Percentiles rank a stretch among this genome's conserved stretches.
These are phyloP conservation scores for Lepidium campestre DNA, from an alignment of 441 rosid species.

Conservation along the genomic window DNA sequence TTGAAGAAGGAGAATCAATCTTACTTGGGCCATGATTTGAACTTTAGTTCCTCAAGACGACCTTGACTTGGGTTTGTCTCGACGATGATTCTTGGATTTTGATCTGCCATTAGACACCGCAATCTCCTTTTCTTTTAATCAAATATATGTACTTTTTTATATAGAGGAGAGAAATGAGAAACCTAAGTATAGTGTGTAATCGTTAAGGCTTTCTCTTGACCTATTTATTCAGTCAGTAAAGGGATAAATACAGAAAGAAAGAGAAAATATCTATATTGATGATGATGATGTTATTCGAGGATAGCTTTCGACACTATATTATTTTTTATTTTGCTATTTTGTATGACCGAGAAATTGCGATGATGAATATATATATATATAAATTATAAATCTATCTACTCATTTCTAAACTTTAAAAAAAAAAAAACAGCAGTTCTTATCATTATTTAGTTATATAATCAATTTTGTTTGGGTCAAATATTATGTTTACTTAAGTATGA, in stretches of 20 bases:
- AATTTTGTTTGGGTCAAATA: too few species aligned
- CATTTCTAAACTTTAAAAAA: background rate
- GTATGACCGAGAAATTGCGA: background rate
- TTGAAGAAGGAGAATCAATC: background rate
- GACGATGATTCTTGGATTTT: constrained; percentile 43
- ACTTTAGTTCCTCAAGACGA: constrained; percentile 56
- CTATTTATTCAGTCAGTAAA: constrained; percentile 22
- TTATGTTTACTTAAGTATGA: background rate
- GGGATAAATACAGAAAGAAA: background rate
- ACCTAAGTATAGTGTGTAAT: constrained; percentile 4
- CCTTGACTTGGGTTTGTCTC: constrained; percentile 68
- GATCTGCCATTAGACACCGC: constrained; percentile 36
- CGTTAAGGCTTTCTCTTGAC: constrained; percentile 4
- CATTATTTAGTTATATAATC: background rate
- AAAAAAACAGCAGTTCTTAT: background rate
- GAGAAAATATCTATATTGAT: background rate
- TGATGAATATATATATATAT: background rate
- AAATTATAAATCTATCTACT: background rate
- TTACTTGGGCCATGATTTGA: constrained; percentile 98
- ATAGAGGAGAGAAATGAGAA: background rate
- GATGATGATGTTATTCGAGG: background rate
- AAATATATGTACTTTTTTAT: background rate
- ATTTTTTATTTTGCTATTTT: background rate
- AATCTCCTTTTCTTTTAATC: background rate
- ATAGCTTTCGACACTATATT: background rate